Percentiles rank a stretch among this genome's conserved stretches.
phyloP scores from a whole-genome alignment of 805 yeast species.

The Candida namnaoensis region DNA sequence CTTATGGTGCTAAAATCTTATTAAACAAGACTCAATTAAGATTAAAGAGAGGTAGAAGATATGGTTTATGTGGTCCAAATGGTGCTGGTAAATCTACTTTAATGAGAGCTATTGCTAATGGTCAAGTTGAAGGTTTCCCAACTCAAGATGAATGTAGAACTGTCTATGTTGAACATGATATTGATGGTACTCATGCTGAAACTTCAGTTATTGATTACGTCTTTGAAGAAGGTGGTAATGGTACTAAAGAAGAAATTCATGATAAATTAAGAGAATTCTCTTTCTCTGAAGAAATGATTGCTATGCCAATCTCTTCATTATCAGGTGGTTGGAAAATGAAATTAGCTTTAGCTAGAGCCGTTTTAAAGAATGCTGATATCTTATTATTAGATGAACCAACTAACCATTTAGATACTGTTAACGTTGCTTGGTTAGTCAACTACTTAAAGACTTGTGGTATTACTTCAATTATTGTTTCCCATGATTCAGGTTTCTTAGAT shows the following conservation, averaged over 20 bases:
- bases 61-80: slow-evolving; percentile 99
- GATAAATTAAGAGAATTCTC: slow-evolving; percentile 81
- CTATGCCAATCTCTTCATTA: slow-evolving; percentile 89
- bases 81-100: slow-evolving; percentile 99
- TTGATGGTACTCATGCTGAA: slow-evolving; percentile 97
- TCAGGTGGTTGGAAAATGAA: slow-evolving; percentile 99
- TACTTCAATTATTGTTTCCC: slow-evolving; percentile 97
- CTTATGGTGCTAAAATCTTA: slow-evolving; percentile 99
- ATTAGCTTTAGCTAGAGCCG: slow-evolving; percentile 98
- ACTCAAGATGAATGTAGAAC: slow-evolving; percentile 98
- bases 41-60: slow-evolving; percentile 98
- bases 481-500: slow-evolving; percentile 99
- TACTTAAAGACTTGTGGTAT: slow-evolving; percentile 98
- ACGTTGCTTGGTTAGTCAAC: slow-evolving; percentile 99
- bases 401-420: slow-evolving; percentile 99
- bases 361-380: slow-evolving; percentile 95
- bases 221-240: slow-evolving; percentile 62
- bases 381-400: slow-evolving; percentile 99
- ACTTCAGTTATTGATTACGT: slow-evolving; percentile 92
- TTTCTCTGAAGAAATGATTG: slow-evolving; percentile 89
- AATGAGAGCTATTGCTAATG: slow-evolving; percentile 96
- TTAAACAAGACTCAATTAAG: slow-evolving; percentile 99
- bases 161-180: slow-evolving; percentile 99
- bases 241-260: slow-evolving; percentile 61
- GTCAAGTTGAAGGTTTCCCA: slow-evolving; percentile 99